Base-by-base conservation (phyloP, 2,329 filamentous ascomycete species). In the Hypoxylon sp. region DNA sequence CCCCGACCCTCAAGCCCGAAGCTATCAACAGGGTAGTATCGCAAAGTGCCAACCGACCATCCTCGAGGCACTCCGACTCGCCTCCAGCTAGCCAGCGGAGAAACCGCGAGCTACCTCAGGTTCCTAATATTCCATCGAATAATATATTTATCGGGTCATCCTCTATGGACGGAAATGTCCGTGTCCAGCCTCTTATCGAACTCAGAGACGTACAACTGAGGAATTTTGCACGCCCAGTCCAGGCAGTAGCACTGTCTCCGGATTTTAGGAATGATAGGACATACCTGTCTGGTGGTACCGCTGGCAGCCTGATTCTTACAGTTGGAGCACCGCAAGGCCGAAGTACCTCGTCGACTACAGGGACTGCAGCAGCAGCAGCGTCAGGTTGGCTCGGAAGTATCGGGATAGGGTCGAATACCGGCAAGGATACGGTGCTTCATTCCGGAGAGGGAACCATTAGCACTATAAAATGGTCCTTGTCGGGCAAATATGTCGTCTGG, bases 121-220 rank as follows among this genome's bases (percentile, higher is more conserved):
- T 97, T 1, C 89, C 92, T 0, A 89, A 90, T 65, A 93, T 86
- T 0, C 92, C 93, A 0, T 94, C 93, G 1, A 98, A 98, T 75
- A 91, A 94, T 59, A 97, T 99, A 43, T 93, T 96, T 78, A 92
- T 99, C 72, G 95, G 92, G 1, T 97, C 95, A 0, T 93, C 96
- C 0, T 98, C 96, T 0, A 93, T 97, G 76, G 96, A 99, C 79
- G 97, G 96, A 17, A 95, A 98, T 76, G 93, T 99, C 13, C 98
- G 96, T 74, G 89, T 99, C 0, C 91, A 94, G 64, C 97, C 93
- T 0, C 82, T 99, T 19, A 82, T 96, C 19, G 95, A 99, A 75
- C 82, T 91, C 38, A 97, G 94, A 75, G 96, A 99, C 80, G 94
- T 98, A 2, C 91, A 94, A 63, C 81, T 98, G 28, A 90, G 96